These are phyloP conservation scores for Fallopia convolvulus DNA, from an alignment of 148 eudicot genomes.

Conservation along the genomic window DNA sequence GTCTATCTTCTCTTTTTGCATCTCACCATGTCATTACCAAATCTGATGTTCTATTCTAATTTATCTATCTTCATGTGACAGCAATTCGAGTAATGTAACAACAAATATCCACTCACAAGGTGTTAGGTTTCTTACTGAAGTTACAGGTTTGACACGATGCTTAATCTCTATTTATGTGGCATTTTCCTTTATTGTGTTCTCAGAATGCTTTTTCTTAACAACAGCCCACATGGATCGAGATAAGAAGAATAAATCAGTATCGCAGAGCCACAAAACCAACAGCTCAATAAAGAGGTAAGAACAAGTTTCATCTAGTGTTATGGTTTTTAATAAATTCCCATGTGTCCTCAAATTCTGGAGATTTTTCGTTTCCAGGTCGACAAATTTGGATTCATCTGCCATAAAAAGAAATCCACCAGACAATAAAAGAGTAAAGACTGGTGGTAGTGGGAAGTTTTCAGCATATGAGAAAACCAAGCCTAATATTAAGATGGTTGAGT, in stretches of 20 bases:
- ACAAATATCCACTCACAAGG: slow-evolving; percentile 81
- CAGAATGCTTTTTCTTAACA: neutral
- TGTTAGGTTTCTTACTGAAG: slow-evolving; percentile 69
- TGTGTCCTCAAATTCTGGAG: slow-evolving; percentile 5
- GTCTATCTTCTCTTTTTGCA: neutral
- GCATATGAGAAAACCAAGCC: slow-evolving; percentile 29
- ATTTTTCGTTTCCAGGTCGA: slow-evolving; percentile 27
- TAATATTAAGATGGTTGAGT: slow-evolving; percentile 63
- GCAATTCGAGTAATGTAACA: slow-evolving; percentile 80
- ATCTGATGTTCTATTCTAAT: neutral
- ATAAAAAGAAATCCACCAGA: slow-evolving; percentile 31
- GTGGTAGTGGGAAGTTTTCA: slow-evolving; percentile 24
- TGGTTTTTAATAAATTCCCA: neutral
- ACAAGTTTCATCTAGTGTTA: neutral
- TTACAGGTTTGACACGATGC: slow-evolving; percentile 50
- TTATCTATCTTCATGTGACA: slow-evolving; percentile 15
- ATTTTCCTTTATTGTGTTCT: neutral
- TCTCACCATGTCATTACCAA: neutral
- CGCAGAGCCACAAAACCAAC: slow-evolving; percentile 23
- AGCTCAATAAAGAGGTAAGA: slow-evolving; percentile 42
- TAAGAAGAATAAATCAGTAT: slow-evolving; percentile 21
- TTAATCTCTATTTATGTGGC: slow-evolving; percentile 6
- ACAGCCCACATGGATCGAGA: slow-evolving; percentile 11
- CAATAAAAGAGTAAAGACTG: slow-evolving; percentile 54
- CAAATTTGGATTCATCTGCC: slow-evolving; percentile 24